Evolutionary conservation across 2,329 filamentous ascomycete genomes (phyloP).

Genomic region (Monilinia vaccinii-corymbosi): DNA sequence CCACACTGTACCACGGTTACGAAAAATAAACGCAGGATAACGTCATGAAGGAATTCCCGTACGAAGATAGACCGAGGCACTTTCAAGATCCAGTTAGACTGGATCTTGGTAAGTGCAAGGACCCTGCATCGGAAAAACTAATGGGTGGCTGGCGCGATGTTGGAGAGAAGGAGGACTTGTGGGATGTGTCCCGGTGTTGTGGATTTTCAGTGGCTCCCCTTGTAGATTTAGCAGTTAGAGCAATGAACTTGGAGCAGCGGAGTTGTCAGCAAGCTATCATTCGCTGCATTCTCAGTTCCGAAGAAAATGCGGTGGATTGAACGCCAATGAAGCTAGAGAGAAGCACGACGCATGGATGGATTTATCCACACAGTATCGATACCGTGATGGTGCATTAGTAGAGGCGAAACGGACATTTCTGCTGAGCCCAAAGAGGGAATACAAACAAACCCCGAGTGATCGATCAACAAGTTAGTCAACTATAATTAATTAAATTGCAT

Average conservation of each 20-base stretch:
- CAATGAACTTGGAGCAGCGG: neutral
- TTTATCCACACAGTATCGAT: neutral
- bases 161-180: neutral
- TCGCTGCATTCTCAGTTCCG: neutral
- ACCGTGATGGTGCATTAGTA: neutral
- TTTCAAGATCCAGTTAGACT: constrained; percentile 3
- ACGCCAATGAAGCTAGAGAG: neutral
- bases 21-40: constrained; percentile 3
- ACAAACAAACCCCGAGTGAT: no score
- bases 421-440: neutral
- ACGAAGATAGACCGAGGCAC: constrained; percentile 9
- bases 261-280: neutral
- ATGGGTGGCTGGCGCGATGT: constrained; percentile 6
- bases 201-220: neutral
- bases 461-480: no score
- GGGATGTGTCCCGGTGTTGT: neutral
- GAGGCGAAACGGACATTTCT: neutral
- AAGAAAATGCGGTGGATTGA: neutral
- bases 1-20: neutral
- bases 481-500: no score
- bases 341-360: neutral
- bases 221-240: neutral
- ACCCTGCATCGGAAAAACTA: constrained; percentile 8
- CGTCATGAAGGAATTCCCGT: neutral
- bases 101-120: neutral